Evolutionary conservation across 2,329 filamentous ascomycete species (phyloP).

Genomic region (Penicillium sp.): DNA sequence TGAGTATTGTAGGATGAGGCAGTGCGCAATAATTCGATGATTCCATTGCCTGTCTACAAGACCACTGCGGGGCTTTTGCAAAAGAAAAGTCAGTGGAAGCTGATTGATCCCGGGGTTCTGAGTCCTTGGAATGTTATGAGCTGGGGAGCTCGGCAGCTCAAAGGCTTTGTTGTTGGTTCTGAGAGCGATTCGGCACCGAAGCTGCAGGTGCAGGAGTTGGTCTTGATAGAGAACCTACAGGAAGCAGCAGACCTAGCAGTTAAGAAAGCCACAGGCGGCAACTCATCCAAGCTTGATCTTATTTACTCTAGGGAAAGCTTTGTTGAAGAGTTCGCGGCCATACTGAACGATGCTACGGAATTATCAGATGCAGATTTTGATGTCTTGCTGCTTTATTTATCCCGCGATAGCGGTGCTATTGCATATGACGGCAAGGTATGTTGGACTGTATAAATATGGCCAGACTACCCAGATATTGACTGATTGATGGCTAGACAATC

Average conservation of each 20-base stretch:
- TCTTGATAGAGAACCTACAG: slow-evolving; percentile 56
- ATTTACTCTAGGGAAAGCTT: slow-evolving; percentile 69
- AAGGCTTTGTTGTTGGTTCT: slow-evolving; percentile 53
- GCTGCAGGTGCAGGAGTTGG: slow-evolving; percentile 46
- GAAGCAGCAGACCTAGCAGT: slow-evolving; percentile 57
- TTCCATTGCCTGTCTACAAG: slow-evolving; percentile 70
- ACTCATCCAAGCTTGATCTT: slow-evolving; percentile 59
- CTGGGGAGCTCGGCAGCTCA: slow-evolving; percentile 73
- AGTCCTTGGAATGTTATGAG: slow-evolving; percentile 68
- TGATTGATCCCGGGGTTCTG: slow-evolving; percentile 43
- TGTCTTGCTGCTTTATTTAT: slow-evolving; percentile 68
- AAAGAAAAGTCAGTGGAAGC: slow-evolving; percentile 63
- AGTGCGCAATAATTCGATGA: slow-evolving; percentile 65
- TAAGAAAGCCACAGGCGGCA: slow-evolving; percentile 45
- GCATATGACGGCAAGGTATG: slow-evolving; percentile 50
- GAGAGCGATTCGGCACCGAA: slow-evolving; percentile 33
- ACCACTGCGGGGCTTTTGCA: slow-evolving; percentile 69
- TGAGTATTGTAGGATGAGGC: slow-evolving; percentile 59
- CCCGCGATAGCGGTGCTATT: slow-evolving; percentile 61
- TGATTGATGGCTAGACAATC: slow-evolving; percentile 56
- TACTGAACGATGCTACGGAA: slow-evolving; percentile 50
- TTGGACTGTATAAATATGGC: slow-evolving; percentile 10
- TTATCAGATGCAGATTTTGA: slow-evolving; percentile 67
- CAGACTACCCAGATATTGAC: slow-evolving; percentile 19
- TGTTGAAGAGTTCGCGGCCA: slow-evolving; percentile 55